phyloP scores from a whole-genome alignment of 805 yeast species.

The Saccharomycopsis vini region DNA sequence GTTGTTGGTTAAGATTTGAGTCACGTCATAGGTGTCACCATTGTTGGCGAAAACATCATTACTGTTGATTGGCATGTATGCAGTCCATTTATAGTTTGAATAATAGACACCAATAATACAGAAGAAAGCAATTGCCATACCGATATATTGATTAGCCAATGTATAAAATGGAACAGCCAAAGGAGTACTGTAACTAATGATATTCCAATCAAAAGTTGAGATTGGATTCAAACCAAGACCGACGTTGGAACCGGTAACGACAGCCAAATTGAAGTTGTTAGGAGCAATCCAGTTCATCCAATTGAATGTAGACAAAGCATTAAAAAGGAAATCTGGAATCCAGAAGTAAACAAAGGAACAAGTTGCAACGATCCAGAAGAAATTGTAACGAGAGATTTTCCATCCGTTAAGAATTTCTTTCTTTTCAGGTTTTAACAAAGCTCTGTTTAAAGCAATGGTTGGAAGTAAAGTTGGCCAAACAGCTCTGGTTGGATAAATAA shows the following conservation, averaged over 20 bases:
- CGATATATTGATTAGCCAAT: constrained; percentile 26
- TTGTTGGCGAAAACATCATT: constrained; percentile 43
- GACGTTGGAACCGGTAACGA: constrained; percentile 36
- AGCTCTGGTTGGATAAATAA: constrained; percentile 40
- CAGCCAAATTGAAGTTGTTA: constrained; percentile 37
- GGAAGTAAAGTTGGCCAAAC: constrained; percentile 48
- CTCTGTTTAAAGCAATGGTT: constrained; percentile 37
- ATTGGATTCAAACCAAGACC: constrained; percentile 49
- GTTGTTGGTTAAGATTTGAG: constrained; percentile 36
- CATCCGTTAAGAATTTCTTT: constrained; percentile 27
- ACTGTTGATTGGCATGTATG: constrained; percentile 36
- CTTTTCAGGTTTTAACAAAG: constrained; percentile 31
- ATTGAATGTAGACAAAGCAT: constrained; percentile 35
- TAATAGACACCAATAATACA: constrained; percentile 32
- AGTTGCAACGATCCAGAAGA: constrained; percentile 25
- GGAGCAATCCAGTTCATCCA: constrained; percentile 58
- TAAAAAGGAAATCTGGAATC: constrained; percentile 37
- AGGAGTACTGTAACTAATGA: constrained; percentile 27
- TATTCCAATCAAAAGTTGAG: constrained; percentile 47
- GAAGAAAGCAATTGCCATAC: constrained; percentile 27
- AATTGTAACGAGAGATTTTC: constrained; percentile 28
- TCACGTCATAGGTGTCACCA: constrained; percentile 40
- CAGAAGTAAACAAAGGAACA: constrained; percentile 35
- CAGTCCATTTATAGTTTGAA: constrained; percentile 33
- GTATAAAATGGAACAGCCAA: constrained; percentile 39